Evolutionary conservation across 192 early-diverging fungal genomes (phyloP), one percentile per base, ranked within the genome.

Genomic region (Podila horticola): DNA sequence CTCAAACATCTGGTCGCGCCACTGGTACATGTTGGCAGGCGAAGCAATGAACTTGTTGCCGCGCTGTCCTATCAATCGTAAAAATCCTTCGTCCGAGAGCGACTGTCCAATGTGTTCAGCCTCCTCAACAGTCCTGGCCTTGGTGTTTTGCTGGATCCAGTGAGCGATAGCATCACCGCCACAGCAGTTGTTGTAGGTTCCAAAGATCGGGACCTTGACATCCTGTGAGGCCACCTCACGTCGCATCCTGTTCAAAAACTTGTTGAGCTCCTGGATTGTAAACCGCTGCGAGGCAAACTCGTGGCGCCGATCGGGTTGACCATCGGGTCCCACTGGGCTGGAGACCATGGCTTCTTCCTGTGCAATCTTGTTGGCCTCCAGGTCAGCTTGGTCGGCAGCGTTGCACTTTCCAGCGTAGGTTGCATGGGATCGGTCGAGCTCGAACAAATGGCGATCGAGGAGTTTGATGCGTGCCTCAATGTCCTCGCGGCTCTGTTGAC

Each of bases 121-220:
- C 58, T 92, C 90, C 70, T 74, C 88, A 84, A 76, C 85, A 71
- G 79, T 91, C 79, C 74, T 88, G 83, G 55, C 90, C 76, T 31
- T 88, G 83, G 88, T 86, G 81, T 93, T 89, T 62, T 89, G 84
- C 71, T 89, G 89, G 75, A 92, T 85, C 93, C 93, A 94, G n/a
- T 85, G 85, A 2, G 89, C 88, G 74, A 94, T 89, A 50, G 88
- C 86, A 57, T 91, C 89, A 36, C 93, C 93, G 19, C 88, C 75
- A 10, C 91, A 91, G 62, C 90, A 88, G 22, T 90, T 83, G 58
- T 85, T 83, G 82, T 90, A 90, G 2, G 75, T 75, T 26, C 93
- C 93, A 49, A 94, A 82, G 61, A 94, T 88, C 9, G 91, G 90
- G 22, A 92, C 89, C 71, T 88, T 90, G 60, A 91, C 86, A 67